Evolutionary conservation across 2,329 filamentous ascomycete genomes (phyloP), one percentile per base, ranked within the genome.

Genomic region (Penicillium decumbens): DNA sequence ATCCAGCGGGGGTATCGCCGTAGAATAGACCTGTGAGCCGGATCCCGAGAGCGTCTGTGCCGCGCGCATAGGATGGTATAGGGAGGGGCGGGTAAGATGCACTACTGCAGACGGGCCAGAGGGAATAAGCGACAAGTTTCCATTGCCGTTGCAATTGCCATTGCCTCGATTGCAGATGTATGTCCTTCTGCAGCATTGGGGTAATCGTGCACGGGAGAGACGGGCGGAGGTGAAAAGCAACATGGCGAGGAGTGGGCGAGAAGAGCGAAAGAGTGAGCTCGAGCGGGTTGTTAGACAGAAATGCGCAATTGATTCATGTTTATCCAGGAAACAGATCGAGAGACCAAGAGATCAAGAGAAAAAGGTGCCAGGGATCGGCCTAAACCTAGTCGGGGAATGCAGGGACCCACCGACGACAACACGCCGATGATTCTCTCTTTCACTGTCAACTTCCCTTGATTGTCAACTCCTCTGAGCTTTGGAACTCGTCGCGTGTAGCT

Each of bases 361-460:
- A 47, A 55, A 51, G 49, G 41, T 43, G 41, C 41, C 35, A 27
- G 37, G 33, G 41, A 40, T 48, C 18, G 30, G 10, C 38, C 53
- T 55, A 55, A 55, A 46, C 50, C 53, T 44, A 46, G 43, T 53
- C 45, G 25, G 50, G 51, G 9, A 24, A 33, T 35, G 10, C 23
- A 20, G 37, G 20, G 42, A 28, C 43, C 49, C 43, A 49, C 47
- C 33, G 18, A 29, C 27, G 27, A 6, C 7, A 18, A 37, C 33
- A 15, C 33, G 33, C 15, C 15, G 15, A 35, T 20, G 15, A 20
- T 20, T 23, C 15, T 37, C 33, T 8, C n/a, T 13, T 13, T 32
- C 30, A 32, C n/a, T 12, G 18, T 10, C 33, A 20, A 37, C 18
- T 7, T 35, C 6, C 6, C n/a, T 5, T 18, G 15, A 35, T 15